Percentiles rank a stretch among this genome's conserved stretches.
phyloP scores from a whole-genome alignment of 2,329 filamentous ascomycete genomes.

The Sclerotinia borealis region DNA sequence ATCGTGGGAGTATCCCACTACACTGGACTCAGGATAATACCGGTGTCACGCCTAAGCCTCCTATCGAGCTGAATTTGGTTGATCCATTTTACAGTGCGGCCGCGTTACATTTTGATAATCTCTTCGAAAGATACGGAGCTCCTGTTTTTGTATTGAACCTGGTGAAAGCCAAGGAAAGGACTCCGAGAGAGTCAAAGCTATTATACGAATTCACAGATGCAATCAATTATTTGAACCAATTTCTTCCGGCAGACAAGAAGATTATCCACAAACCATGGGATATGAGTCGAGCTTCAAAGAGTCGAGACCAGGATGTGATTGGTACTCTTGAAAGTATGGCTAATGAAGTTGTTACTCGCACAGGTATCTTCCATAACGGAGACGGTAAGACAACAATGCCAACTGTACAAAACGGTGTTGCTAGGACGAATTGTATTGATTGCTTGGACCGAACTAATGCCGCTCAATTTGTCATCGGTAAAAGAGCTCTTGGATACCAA shows the following conservation, averaged over 20 bases:
- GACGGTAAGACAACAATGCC: conserved; percentile 60
- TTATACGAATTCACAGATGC: conserved; percentile 81
- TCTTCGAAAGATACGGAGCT: conserved; percentile 88
- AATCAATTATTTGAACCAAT: conserved; percentile 90
- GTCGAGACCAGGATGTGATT: conserved; percentile 89
- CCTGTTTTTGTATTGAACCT: conserved; percentile 90
- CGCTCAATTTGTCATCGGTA: conserved; percentile 95
- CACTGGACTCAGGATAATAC: conserved; percentile 98
- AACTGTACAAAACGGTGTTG: conserved; percentile 82
- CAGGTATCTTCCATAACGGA: conserved; percentile 93
- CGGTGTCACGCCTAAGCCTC: conserved; percentile 91
- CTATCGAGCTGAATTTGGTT: conserved; percentile 89
- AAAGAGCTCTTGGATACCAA: conserved; percentile 86
- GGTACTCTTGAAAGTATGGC: conserved; percentile 84
- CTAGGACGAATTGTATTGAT: conserved; percentile 95
- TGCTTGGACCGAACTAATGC: conserved; percentile 96
- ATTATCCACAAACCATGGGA: conserved; percentile 96
- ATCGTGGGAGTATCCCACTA: conserved; percentile 90
- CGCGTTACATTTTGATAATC: conserved; percentile 87
- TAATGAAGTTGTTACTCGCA: conserved; percentile 76
- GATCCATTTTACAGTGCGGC: conserved; percentile 95
- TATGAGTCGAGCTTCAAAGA: conserved; percentile 94
- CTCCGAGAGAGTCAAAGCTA: conserved; percentile 85
- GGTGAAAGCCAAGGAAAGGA: conserved; percentile 82
- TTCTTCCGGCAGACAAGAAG: conserved; percentile 73